Evolutionary conservation across 192 early-diverging fungal genomes (phyloP).

Genomic region (Coemansia sp.): DNA sequence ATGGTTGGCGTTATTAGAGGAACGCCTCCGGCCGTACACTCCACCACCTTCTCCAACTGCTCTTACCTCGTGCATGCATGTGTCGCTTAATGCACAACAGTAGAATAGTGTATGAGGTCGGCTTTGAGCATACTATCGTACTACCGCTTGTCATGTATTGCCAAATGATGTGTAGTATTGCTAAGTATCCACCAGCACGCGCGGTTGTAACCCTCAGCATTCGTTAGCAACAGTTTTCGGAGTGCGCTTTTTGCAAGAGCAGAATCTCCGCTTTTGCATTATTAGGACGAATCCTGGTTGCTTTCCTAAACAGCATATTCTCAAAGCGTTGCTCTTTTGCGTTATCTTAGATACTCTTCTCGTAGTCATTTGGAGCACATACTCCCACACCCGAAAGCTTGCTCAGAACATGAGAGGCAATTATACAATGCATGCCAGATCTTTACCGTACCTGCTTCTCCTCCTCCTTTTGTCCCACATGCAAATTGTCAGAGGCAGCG

Average conservation of each 20-base stretch:
- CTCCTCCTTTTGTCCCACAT: neutral
- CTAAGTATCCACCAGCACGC: neutral
- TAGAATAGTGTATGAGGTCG: neutral
- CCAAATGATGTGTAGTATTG: slow-evolving; percentile 4
- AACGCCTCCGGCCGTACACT: neutral
- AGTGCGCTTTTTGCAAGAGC: neutral
- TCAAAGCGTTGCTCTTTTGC: neutral
- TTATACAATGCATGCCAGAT: neutral
- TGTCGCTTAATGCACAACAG: neutral
- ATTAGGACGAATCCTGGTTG: neutral
- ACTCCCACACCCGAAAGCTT: neutral
- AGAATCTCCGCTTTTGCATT: neutral
- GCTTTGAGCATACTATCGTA: neutral
- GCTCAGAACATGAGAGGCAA: neutral
- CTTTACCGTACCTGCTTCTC: neutral
- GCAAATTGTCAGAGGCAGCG: neutral
- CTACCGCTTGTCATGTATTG: neutral
- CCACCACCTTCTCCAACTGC: neutral
- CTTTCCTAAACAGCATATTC: neutral
- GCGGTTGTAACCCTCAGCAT: neutral
- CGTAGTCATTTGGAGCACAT: neutral
- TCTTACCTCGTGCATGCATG: neutral
- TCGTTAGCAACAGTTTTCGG: neutral
- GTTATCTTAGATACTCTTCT: neutral
- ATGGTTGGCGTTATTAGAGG: neutral